Evolutionary conservation across 345 rosid species (phyloP), one percentile per base, ranked within the genome.

Genomic region (Bruguiera sexangula): DNA sequence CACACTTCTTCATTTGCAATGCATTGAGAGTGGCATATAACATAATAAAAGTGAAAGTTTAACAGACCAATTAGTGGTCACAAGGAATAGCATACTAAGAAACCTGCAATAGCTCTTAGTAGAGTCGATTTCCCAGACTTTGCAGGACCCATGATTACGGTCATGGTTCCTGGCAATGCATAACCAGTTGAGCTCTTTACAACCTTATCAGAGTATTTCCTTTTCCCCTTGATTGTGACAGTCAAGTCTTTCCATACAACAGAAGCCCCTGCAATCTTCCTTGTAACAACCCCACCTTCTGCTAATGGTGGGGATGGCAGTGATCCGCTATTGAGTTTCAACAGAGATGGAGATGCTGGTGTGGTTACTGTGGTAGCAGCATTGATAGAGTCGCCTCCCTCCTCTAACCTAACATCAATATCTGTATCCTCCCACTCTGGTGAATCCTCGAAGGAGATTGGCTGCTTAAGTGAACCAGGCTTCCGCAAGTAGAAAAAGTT

Each of bases 361-460:
- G 98, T 90, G 30, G 82, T 76, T 20, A 85, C 96, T 0, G 98
- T 90, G 26, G 83, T 76, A 21, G 89, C 96, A 48, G 79, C 76
- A 65, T 90, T 88, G 65, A 92, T 95, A 31, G 94, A 89, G 78
- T 95, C 99, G 10, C 86, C 87, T 46, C 94, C 92, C 65, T 86
- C 94, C 54, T 86, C 94, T 82, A 82, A 76, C 80, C 96, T 88
- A 61, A 72, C 84, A 74, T 87, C 98, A 48, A 61, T 59, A 78
- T 92, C 96, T 6, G 96, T 87, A 70, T 95, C 98, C 72, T 95
- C 99, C 99, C 99, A 92, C 63, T 96, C 97, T 8, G 99, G 99
- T 46, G 99, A 96, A 83, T 96, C 99, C 82, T 92, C 98, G 62
- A 96, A 92, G 0, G 99, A 96, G 65, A 96, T 96, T 60, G 99